Evolutionary conservation across 2,329 filamentous ascomycete species (phyloP).

Genomic region (Alternaria gansuensis): DNA sequence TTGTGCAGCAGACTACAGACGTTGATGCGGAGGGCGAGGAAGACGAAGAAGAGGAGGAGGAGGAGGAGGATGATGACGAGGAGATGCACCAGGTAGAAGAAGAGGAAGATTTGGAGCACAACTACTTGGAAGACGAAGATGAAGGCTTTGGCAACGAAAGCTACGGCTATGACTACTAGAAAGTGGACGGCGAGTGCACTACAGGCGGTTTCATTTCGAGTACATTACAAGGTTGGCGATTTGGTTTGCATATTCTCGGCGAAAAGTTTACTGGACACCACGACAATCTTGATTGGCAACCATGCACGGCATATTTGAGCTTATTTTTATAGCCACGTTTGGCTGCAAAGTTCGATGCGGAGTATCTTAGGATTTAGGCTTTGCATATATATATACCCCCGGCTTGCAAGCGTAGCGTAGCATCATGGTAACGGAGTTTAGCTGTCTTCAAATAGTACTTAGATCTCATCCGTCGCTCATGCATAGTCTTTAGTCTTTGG

Average conservation of each 20-base stretch:
- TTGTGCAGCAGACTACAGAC: conserved; percentile 14
- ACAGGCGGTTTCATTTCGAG: background rate
- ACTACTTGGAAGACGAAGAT: conserved; percentile 56
- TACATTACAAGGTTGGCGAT: background rate
- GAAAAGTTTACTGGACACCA: background rate
- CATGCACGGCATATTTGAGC: conserved; percentile 1
- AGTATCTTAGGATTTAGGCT: conserved; percentile 1
- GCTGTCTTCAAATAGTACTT: background rate
- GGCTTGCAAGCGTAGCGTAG: conserved; percentile 21
- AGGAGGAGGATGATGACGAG: conserved; percentile 24
- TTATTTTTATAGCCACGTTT: background rate
- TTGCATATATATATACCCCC: conserved; percentile 33
- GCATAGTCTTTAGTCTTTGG: background rate
- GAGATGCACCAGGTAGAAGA: conserved; percentile 52
- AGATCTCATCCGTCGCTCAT: background rate
- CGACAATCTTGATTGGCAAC: background rate
- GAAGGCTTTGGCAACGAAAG: conserved; percentile 55
- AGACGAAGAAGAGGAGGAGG: conserved; percentile 33
- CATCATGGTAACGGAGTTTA: conserved; percentile 20
- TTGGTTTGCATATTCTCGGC: conserved; percentile 7
- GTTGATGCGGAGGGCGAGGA: conserved; percentile 32
- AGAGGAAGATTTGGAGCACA: conserved; percentile 51
- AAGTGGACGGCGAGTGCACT: background rate
- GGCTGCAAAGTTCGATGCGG: background rate
- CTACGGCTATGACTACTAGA: conserved; percentile 39